phyloP scores from a whole-genome alignment of 768 basidiomycete species.

The Clavulina sp. region DNA sequence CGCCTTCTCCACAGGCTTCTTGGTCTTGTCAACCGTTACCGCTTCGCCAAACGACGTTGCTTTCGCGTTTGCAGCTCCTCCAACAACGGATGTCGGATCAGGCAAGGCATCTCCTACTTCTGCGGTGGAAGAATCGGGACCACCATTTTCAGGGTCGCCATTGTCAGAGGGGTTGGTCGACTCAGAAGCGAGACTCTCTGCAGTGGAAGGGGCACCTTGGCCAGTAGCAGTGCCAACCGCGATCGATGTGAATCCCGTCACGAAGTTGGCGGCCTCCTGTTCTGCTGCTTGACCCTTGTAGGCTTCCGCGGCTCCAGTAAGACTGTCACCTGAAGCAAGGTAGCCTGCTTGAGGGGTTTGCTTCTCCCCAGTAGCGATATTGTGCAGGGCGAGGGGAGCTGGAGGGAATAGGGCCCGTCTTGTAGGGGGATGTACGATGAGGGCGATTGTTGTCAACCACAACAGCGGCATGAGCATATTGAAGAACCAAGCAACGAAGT shows the following conservation, averaged over 20 bases:
- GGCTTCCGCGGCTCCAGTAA: neutral
- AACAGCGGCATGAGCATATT: neutral
- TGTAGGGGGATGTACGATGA: neutral
- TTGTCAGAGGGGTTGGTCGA: neutral
- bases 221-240: neutral
- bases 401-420: neutral
- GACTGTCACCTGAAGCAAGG: neutral
- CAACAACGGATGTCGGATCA: neutral
- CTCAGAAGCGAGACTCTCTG: neutral
- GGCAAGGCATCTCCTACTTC: neutral
- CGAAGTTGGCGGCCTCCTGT: neutral
- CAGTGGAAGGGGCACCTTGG: neutral
- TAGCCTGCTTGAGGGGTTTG: neutral
- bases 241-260: too few species aligned
- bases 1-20: neutral
- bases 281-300: neutral
- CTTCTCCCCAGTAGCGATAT: neutral
- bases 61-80: neutral
- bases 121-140: neutral
- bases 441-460: neutral
- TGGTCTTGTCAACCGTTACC: neutral
- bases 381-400: neutral
- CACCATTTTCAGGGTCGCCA: neutral
- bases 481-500: neutral
- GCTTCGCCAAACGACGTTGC: neutral